These are phyloP conservation scores for Suillus ampliporus DNA, from an alignment of 768 basidiomycete species.

Conservation along the genomic window DNA sequence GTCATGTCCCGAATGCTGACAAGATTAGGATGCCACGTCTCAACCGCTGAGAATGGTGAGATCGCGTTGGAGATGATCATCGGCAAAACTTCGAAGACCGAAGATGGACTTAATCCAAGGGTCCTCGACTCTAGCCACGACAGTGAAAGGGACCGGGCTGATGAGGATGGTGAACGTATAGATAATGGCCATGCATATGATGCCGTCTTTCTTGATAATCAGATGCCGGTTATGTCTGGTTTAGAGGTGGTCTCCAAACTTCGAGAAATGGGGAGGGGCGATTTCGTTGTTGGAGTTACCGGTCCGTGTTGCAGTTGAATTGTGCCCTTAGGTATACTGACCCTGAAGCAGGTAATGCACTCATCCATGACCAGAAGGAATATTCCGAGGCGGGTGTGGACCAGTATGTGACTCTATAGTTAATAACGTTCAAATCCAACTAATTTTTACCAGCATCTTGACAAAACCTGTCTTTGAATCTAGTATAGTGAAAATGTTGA, in stretches of 20 bases:
- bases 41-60: conserved; percentile 84
- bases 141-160: neutral
- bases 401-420: conserved; percentile 51
- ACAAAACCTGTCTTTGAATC: conserved; percentile 81
- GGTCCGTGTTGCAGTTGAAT: conserved; percentile 43
- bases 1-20: conserved; percentile 81
- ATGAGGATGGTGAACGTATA: neutral
- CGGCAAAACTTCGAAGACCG: conserved; percentile 34
- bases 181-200: conserved; percentile 37
- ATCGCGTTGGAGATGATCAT: conserved; percentile 76
- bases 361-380: conserved; percentile 68
- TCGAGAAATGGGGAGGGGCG: conserved; percentile 64
- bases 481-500: conserved; percentile 48
- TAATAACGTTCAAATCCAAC: neutral
- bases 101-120: conserved; percentile 17
- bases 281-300: conserved; percentile 86
- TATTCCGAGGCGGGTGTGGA: conserved; percentile 79
- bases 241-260: conserved; percentile 68
- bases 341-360: conserved; percentile 54
- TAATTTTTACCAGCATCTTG: conserved; percentile 54
- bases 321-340: conserved; percentile 12
- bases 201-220: conserved; percentile 68
- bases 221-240: conserved; percentile 85
- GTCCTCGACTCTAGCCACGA: conserved; percentile 4
- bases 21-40: conserved; percentile 80